phyloP scores from a whole-genome alignment of 176 grass and related monocot species.

The Oropetium thomaeum region DNA sequence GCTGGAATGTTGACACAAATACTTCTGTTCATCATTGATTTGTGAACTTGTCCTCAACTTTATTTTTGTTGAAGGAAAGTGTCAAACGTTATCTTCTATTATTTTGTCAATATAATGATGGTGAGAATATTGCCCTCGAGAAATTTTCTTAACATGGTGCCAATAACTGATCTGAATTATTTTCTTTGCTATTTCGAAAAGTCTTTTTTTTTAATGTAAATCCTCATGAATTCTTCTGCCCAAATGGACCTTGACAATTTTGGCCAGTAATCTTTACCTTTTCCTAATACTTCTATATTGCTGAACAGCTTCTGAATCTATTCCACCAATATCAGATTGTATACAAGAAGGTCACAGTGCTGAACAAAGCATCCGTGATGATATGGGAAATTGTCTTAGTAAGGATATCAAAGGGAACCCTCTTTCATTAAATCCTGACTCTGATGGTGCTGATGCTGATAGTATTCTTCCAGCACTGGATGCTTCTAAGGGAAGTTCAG shows the following conservation, averaged over 20 bases:
- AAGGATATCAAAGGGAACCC: background rate
- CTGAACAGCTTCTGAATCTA: constrained; percentile 5
- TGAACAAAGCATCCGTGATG: background rate
- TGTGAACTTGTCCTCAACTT: no score
- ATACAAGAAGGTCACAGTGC: background rate
- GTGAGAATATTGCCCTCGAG: background rate
- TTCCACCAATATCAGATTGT: background rate
- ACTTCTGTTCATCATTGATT: background rate
- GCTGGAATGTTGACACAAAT: background rate
- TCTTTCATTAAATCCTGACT: background rate
- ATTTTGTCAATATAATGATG: background rate
- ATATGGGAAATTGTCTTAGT: background rate
- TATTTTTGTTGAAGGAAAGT: no score
- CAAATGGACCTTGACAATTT: background rate
- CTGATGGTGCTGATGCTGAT: background rate
- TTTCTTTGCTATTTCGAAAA: constrained; percentile 9
- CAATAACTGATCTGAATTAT: background rate
- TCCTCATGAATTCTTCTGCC: background rate
- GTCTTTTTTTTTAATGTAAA: background rate
- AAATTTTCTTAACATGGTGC: background rate
- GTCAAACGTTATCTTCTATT: no score
- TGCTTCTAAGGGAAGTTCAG: background rate
- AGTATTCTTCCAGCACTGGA: background rate
- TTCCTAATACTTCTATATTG: background rate
- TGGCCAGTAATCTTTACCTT: background rate